Percentiles rank a stretch among this genome's conserved stretches.
Evolutionary conservation across 2,329 filamentous ascomycete genomes (phyloP).

Genomic region (Alternaria sp.): DNA sequence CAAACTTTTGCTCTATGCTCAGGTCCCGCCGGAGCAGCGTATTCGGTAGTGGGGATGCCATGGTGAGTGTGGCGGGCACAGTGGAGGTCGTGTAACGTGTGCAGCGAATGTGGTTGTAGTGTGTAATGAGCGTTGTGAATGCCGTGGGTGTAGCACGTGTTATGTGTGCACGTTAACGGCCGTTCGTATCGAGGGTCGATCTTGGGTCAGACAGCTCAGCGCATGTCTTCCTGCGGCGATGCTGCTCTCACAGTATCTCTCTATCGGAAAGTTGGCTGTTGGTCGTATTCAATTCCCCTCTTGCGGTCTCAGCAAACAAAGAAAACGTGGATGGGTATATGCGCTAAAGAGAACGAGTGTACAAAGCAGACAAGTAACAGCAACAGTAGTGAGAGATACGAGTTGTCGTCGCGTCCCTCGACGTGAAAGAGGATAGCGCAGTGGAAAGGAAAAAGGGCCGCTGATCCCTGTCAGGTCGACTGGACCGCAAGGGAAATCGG

Average conservation of each 20-base stretch:
- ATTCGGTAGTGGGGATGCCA: conserved; percentile 28
- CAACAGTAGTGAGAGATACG: background rate
- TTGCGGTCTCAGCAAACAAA: background rate
- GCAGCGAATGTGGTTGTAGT: background rate
- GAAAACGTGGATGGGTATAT: background rate
- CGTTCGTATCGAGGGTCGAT: background rate
- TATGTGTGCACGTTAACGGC: background rate
- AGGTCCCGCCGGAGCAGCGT: conserved; percentile 38
- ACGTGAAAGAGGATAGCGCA: background rate
- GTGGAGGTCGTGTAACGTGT: conserved; percentile 14
- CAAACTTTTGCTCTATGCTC: conserved; percentile 43
- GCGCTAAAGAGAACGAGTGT: background rate
- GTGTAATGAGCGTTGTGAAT: conserved; percentile 4
- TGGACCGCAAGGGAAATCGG: background rate
- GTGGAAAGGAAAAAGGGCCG: background rate
- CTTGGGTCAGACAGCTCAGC: background rate
- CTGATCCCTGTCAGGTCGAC: conserved; percentile 12
- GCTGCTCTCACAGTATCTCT: background rate
- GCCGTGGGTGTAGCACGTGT: background rate
- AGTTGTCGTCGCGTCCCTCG: background rate
- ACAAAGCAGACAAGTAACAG: background rate
- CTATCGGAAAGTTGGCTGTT: background rate
- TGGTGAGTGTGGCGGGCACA: conserved; percentile 24
- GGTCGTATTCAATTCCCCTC: background rate
- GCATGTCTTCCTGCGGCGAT: background rate